Percentiles rank a stretch among this genome's conserved stretches.
phyloP scores from a whole-genome alignment of 768 basidiomycete genomes.

The Mycena leptocephala region DNA sequence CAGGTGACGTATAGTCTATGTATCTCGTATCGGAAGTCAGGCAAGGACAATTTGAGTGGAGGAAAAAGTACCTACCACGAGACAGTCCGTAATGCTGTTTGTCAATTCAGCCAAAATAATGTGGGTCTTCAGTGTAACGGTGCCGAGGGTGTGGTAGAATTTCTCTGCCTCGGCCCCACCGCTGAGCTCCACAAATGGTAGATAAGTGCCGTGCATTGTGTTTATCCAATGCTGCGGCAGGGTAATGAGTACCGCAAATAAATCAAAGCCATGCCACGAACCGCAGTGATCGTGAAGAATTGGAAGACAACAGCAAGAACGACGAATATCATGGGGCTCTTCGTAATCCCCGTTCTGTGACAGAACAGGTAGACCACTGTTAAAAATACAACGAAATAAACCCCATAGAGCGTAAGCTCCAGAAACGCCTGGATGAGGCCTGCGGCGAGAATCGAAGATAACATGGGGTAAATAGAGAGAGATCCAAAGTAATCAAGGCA shows the following conservation, averaged over 20 bases:
- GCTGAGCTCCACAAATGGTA: not conserved
- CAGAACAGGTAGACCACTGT: conserved; percentile 2
- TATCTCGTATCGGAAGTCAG: not conserved
- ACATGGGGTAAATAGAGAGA: not conserved
- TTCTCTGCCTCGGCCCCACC: not conserved
- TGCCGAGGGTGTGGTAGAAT: not conserved
- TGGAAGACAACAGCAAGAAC: not conserved
- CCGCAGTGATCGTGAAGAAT: not conserved
- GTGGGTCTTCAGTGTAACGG: not conserved
- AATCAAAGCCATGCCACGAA: not conserved
- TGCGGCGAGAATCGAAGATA: not conserved
- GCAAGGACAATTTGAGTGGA: not conserved
- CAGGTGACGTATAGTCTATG: not conserved
- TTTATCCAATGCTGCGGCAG: conserved; percentile 3
- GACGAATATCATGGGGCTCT: not conserved
- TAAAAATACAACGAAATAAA: not conserved
- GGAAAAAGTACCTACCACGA: not conserved
- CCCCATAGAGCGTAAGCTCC: not conserved
- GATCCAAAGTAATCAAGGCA: too few relatives aligned
- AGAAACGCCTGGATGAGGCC: not conserved
- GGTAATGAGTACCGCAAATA: not conserved
- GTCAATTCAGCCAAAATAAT: not conserved
- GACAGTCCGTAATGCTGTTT: conserved; percentile 1
- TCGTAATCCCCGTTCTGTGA: not conserved
- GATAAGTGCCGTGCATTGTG: not conserved